Evolutionary conservation across 768 basidiomycete species (phyloP).

Genomic region (Russula virescens): DNA sequence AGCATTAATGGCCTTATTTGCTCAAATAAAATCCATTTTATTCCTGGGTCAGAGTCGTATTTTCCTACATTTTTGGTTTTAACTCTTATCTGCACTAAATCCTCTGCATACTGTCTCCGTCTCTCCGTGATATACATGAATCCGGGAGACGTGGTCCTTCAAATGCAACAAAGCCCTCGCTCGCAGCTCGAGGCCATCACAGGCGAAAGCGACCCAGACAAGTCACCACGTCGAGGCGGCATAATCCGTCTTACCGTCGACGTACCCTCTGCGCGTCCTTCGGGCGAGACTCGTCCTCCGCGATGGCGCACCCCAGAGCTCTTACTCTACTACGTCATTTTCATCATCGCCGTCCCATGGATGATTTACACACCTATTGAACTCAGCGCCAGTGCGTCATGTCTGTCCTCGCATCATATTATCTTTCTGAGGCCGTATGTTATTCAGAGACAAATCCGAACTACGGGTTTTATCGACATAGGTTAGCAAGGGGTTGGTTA

Average conservation of each 20-base stretch:
- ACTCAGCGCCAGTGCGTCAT: constrained; percentile 67
- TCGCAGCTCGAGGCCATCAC: constrained; percentile 13
- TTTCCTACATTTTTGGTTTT: no score
- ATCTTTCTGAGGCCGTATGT: neutral
- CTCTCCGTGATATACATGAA: constrained; percentile 17
- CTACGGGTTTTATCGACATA: constrained; percentile 50
- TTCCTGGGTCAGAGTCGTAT: no score
- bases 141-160: constrained; percentile 25
- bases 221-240: constrained; percentile 27
- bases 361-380: constrained; percentile 74
- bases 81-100: neutral
- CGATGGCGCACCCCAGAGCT: constrained; percentile 85
- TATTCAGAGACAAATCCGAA: constrained; percentile 66
- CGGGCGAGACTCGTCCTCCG: constrained; percentile 34
- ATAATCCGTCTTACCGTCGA: constrained; percentile 50
- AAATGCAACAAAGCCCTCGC: constrained; percentile 31
- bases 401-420: neutral
- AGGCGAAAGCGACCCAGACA: constrained; percentile 2
- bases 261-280: constrained; percentile 40
- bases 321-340: constrained; percentile 60
- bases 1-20: no score
- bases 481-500: constrained; percentile 74
- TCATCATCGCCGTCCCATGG: constrained; percentile 54
- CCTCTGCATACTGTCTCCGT: neutral
- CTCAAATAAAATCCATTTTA: no score